phyloP scores from a whole-genome alignment of 768 basidiomycete species.

The Podaxis sp. region DNA sequence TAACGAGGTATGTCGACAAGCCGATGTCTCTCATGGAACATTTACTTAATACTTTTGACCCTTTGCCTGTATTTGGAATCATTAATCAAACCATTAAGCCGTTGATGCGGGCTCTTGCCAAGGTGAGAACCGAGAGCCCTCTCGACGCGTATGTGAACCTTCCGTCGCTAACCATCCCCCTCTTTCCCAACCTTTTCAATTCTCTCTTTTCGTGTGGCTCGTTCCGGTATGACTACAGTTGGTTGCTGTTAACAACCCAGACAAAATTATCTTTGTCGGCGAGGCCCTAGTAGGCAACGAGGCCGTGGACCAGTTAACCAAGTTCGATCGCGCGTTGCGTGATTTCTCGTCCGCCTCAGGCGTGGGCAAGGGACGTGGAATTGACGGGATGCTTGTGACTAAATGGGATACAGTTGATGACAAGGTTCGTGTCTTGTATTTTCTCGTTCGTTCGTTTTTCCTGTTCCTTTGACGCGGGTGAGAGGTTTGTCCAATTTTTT shows the following conservation, averaged over 20 bases:
- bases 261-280: slow-evolving; percentile 98
- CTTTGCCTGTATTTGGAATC: not conserved
- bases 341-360: slow-evolving; percentile 84
- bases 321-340: slow-evolving; percentile 91
- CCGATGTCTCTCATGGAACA: slow-evolving; percentile 11
- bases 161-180: slow-evolving; percentile 6
- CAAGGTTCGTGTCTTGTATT: slow-evolving; percentile 56
- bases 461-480: no score
- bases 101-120: slow-evolving; percentile 96
- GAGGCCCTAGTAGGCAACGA: slow-evolving; percentile 99
- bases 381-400: slow-evolving; percentile 97
- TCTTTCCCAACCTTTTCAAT: not conserved
- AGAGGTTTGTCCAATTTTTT: no score
- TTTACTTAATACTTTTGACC: not conserved
- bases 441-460: not conserved
- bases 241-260: slow-evolving; percentile 89
- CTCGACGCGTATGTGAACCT: not conserved
- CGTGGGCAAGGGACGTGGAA: slow-evolving; percentile 77
- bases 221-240: slow-evolving; percentile 47
- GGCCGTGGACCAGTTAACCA: slow-evolving; percentile 95
- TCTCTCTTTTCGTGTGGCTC: not conserved
- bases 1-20: slow-evolving; percentile 72
- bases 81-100: slow-evolving; percentile 48
- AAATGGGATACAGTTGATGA: slow-evolving; percentile 99
- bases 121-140: slow-evolving; percentile 43